Base-by-base conservation (phyloP, 2,329 filamentous ascomycete genomes). In the Apiospora rasikravindrae region DNA sequence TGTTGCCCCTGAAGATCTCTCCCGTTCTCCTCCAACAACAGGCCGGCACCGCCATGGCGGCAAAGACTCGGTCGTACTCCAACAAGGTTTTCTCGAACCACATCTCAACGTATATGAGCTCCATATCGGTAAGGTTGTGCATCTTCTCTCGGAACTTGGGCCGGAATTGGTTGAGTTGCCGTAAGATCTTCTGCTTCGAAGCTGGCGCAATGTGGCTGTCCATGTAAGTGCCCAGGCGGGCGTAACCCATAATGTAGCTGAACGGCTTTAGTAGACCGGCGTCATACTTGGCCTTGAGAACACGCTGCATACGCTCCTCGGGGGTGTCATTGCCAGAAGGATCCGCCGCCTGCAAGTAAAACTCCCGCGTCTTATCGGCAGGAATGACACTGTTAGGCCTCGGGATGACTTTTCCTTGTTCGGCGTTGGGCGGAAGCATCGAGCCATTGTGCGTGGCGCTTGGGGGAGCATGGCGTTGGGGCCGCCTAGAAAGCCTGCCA, bases 1-100 rank as follows among this genome's bases (percentile, higher is more conserved):
- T 97, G 81, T 99, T 99, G 0, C 96, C 96, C 75, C 96, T 88
- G 81, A 98, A 98, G 67, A 99, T 98, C 84, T 99, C 96, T 13
- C 96, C 96, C 0, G 96, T 99, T 78, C 96, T 89, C 78, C 96
- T 89, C 96, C 96, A 99, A 81, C 96, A 97, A 83, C 96, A 99
- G 19, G 96, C 96, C 0, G 96, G 96, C 74, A 99, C 96, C 1
- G 96, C 96, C 96, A 99, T 99, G 81, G 95, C 97, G 1, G 96
- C 96, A 84, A 99, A 99, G 1, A 99, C 95, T 44, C 96, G 94
- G 79, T 99, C 96, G 78, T 98, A 98, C 80, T 98, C 96, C 93
- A 98, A 96, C 77, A 99, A 84, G 75, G 94, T 96, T 78, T 93
- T 91, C 82, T 99, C 96, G 80, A 99, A 98, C 96, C 96, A 98